These are phyloP conservation scores for Umbilicus rupestris DNA, from an alignment of 164 flowering plant genomes.

Conservation along the genomic window DNA sequence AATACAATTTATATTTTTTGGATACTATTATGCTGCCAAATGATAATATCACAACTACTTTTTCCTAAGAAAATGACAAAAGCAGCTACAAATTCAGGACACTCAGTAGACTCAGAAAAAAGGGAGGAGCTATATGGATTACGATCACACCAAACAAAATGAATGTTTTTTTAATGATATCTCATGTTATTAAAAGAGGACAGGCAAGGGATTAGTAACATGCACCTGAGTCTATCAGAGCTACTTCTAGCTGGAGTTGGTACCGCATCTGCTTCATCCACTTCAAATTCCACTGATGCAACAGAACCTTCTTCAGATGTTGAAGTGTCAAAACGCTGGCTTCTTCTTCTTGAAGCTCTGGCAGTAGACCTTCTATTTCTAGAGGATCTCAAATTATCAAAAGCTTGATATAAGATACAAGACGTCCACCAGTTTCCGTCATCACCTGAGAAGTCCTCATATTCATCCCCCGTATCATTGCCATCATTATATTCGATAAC, in stretches of 20 bases:
- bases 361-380: constrained; percentile 72
- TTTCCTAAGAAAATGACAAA: too few relatives aligned
- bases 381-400: constrained; percentile 71
- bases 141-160: too few relatives aligned
- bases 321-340: constrained; percentile 50
- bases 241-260: constrained; percentile 33
- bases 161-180: too few relatives aligned
- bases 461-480: constrained; percentile 66
- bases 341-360: constrained; percentile 49
- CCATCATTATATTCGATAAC: constrained; percentile 87
- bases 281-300: constrained; percentile 55
- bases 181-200: too few relatives aligned
- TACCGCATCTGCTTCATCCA: constrained; percentile 48
- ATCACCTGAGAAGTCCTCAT: constrained; percentile 73
- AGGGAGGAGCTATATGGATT: too few relatives aligned
- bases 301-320: constrained; percentile 85
- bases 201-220: not conserved
- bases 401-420: constrained; percentile 77
- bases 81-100: too few relatives aligned
- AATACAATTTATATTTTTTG: too few relatives aligned
- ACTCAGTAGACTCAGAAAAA: too few relatives aligned
- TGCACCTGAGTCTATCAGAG: constrained; percentile 63
- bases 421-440: constrained; percentile 97
- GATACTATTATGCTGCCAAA: too few relatives aligned
- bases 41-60: too few relatives aligned